Conservation (phyloP, 805 yeast genomes). For the Lipomyces oligophaga region DNA sequence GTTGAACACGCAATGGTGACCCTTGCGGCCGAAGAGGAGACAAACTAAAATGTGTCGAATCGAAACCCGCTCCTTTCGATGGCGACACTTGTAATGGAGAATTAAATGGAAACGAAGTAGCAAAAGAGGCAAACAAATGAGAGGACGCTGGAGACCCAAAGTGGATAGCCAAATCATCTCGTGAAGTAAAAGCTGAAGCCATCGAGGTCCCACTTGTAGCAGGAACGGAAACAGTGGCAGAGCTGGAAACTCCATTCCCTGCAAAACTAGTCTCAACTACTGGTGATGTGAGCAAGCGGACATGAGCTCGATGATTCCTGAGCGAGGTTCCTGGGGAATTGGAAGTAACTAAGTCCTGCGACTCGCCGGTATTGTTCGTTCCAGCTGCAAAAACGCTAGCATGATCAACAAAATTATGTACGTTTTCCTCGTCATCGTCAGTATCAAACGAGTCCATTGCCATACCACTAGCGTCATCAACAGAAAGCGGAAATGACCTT, state of each 20-base stretch:
- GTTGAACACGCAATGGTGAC: too few species aligned
- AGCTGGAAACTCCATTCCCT: too few species aligned
- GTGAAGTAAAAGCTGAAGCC: too few species aligned
- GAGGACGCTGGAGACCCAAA: conserved; percentile 5
- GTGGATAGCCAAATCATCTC: conserved; percentile 3
- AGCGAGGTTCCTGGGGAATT: conserved; percentile 32
- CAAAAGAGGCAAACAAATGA: neutral
- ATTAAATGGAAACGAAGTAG: neutral
- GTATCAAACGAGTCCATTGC: too few species aligned
- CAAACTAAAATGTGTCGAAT: neutral
- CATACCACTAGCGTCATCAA: conserved; percentile 2
- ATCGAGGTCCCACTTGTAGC: too few species aligned
- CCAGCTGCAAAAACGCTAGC: too few species aligned
- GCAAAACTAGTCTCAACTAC: conserved; percentile 1
- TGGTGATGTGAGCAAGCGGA: conserved; percentile 32
- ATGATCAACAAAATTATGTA: conserved; percentile 1
- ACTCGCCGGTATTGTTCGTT: conserved; percentile 6
- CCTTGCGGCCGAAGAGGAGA: conserved; percentile 21
- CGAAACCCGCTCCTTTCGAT: neutral
- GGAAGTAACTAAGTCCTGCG: neutral
- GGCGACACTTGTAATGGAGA: conserved; percentile 4
- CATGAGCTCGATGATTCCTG: conserved; percentile 32
- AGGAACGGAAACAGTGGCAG: neutral
- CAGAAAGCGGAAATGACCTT: conserved; percentile 8
- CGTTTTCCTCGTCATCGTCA: conserved; percentile 16